phyloP scores from a whole-genome alignment of 805 yeast genomes.

The Naumovozyma castellii region DNA sequence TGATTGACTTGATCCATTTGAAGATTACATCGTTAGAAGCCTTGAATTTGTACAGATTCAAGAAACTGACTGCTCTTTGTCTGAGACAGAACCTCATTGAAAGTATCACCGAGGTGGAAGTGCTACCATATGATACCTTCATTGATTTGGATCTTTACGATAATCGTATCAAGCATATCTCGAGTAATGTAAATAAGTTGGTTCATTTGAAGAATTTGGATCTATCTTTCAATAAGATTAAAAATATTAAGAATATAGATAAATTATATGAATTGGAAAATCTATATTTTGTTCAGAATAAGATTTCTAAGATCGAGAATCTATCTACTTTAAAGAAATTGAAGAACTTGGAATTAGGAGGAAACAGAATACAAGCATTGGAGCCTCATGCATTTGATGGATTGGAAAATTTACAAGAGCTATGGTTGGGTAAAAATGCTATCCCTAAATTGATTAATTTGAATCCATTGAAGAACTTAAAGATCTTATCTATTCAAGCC shows the following conservation, averaged over 20 bases:
- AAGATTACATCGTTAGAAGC: slow-evolving; percentile 57
- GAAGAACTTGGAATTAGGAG: slow-evolving; percentile 79
- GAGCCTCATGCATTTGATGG: slow-evolving; percentile 36
- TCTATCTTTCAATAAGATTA: slow-evolving; percentile 81
- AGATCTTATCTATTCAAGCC: slow-evolving; percentile 79
- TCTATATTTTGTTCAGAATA: slow-evolving; percentile 82
- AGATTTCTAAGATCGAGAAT: slow-evolving; percentile 62
- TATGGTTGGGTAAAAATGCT: slow-evolving; percentile 90
- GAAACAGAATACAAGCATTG: slow-evolving; percentile 53
- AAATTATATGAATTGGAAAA: slow-evolving; percentile 52
- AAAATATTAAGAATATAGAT: slow-evolving; percentile 71
- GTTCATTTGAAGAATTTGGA: slow-evolving; percentile 54
- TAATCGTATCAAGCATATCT: slow-evolving; percentile 80
- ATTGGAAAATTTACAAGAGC: slow-evolving; percentile 51
- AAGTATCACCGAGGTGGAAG: slow-evolving; percentile 61
- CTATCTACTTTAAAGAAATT: slow-evolving; percentile 48
- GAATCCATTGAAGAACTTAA: slow-evolving; percentile 47
- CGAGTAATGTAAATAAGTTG: slow-evolving; percentile 56
- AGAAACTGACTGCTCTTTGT: slow-evolving; percentile 49
- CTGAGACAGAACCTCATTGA: slow-evolving; percentile 78
- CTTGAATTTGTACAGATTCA: slow-evolving; percentile 49
- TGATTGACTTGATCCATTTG: slow-evolving; percentile 59
- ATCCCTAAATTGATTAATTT: slow-evolving; percentile 60
- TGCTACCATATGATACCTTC: slow-evolving; percentile 43
- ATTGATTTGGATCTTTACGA: slow-evolving; percentile 86